Evolutionary conservation across 2,329 filamentous ascomycete species (phyloP), one percentile per base, ranked within the genome.

Genomic region (Chaetomiaceae sp.): DNA sequence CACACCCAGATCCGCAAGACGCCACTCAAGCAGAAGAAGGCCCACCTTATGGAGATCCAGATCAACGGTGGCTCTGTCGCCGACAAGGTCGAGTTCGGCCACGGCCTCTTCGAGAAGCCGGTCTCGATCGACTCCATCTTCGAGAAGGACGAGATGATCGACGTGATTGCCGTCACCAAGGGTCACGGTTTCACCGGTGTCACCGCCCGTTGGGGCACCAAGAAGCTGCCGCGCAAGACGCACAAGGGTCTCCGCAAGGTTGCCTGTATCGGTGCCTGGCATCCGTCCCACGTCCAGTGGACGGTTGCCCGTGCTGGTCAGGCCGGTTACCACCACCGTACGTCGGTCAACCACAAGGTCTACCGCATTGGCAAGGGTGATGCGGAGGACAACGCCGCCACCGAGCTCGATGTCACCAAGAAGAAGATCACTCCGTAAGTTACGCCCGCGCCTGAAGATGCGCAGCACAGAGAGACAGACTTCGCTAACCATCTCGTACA

Each of bases 161-260:
- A 98, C 71, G 86, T 94, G 70, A 96, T 98, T 65, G 93, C 91
- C 69, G 90, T 98, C 70, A 98, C 93, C 81, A 97, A 95, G 85
- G 93, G 93, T 81, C 89, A 97, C 80, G 93, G 93, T 72, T 97
- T 88, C 86, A 79, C 80, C 71, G 93, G 93, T 86, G 93, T 98
- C 66, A 98, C 93, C 60, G 79, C 84, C 73, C 84, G 93, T 78
- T 98, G 93, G 93, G 93, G 93, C 66, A 98, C 93, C 79, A 98
- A 96, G 88, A 98, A 97, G 88, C 88, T 98, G 67, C 93, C 93
- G 63, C 88, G 93, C 71, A 98, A 98, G 89, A 98, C 93, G 56
- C 93, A 98, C 87, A 98, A 98, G 86, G 93, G 93, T 95, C 89
- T 98, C 69, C 86, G 93, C 69, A 98, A 98, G 87, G 91, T 98